A percentile compares a stretch with the other conserved stretches of the same genome.
Conservation (phyloP, 2,329 filamentous ascomycete species). For the Penicillium sp. region DNA sequence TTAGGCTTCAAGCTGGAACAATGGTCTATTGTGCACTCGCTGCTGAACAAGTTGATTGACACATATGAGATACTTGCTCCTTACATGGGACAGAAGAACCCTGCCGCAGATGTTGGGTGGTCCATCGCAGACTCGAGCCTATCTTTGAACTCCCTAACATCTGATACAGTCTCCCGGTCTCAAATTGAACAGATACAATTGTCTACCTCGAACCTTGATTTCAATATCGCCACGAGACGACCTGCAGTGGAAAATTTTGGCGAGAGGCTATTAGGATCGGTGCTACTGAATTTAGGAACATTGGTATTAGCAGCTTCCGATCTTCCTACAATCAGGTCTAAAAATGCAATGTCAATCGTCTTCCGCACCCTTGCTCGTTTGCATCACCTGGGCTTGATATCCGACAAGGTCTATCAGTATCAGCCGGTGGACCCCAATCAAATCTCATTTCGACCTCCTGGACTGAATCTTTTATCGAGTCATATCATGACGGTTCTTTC, state of each 20-base stretch:
- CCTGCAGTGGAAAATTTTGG: slow-evolving; percentile 29
- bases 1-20: slow-evolving; percentile 45
- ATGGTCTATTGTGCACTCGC: slow-evolving; percentile 45
- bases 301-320: slow-evolving; percentile 50
- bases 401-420: slow-evolving; percentile 50
- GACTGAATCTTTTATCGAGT: slow-evolving; percentile 48
- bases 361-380: slow-evolving; percentile 50
- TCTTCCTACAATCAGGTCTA: slow-evolving; percentile 35
- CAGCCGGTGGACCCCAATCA: slow-evolving; percentile 31
- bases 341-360: slow-evolving; percentile 49
- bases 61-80: slow-evolving; percentile 33
- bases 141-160: slow-evolving; percentile 38
- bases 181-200: neutral
- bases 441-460: slow-evolving; percentile 45
- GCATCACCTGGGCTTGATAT: slow-evolving; percentile 50
- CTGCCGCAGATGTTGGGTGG: slow-evolving; percentile 18
- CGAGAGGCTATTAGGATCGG: slow-evolving; percentile 37
- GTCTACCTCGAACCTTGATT: neutral
- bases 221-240: slow-evolving; percentile 30
- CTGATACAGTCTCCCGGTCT: neutral
- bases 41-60: slow-evolving; percentile 46
- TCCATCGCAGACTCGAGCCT: slow-evolving; percentile 12
- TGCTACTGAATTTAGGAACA: slow-evolving; percentile 44
- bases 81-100: slow-evolving; percentile 16
- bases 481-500: slow-evolving; percentile 53